Evolutionary conservation across 1,284 basidiomycete species (phyloP).

Genomic region (Ganoderma sinense): DNA sequence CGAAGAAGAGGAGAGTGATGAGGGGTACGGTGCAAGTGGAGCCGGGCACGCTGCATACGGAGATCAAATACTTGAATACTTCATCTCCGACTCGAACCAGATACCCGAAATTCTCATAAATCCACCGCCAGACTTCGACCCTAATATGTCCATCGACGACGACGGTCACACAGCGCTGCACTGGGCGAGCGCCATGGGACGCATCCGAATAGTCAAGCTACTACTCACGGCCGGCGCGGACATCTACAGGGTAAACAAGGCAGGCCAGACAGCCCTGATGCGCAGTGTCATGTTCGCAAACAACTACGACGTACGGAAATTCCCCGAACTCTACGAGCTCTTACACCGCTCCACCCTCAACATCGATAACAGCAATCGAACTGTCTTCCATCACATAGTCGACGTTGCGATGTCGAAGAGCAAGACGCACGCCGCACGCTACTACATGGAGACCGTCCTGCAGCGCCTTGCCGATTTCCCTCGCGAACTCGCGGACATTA

Average conservation of each 20-base stretch:
- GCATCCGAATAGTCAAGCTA: slow-evolving; percentile 95
- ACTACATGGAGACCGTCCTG: slow-evolving; percentile 99
- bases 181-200: slow-evolving; percentile 99
- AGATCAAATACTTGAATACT: slow-evolving; percentile 98
- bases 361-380: slow-evolving; percentile 98
- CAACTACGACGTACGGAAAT: slow-evolving; percentile 99
- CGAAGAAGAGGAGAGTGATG: slow-evolving; percentile 27
- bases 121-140: slow-evolving; percentile 93
- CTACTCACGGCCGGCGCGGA: slow-evolving; percentile 95
- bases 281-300: slow-evolving; percentile 99
- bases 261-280: slow-evolving; percentile 98
- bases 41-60: slow-evolving; percentile 72
- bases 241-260: slow-evolving; percentile 96
- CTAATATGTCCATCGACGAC: slow-evolving; percentile 97
- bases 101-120: slow-evolving; percentile 89
- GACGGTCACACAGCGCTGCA: slow-evolving; percentile 98
- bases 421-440: slow-evolving; percentile 97
- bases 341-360: slow-evolving; percentile 97
- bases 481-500: slow-evolving; percentile 95
- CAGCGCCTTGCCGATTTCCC: slow-evolving; percentile 93
- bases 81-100: slow-evolving; percentile 97
- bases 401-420: slow-evolving; percentile 99
- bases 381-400: slow-evolving; percentile 98
- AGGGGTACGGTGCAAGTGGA: slow-evolving; percentile 27
- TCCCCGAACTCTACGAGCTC: slow-evolving; percentile 97